These are phyloP conservation scores for Pestalotiopsis sp. DNA, from an alignment of 2,329 filamentous ascomycete genomes.

Conservation along the genomic window DNA sequence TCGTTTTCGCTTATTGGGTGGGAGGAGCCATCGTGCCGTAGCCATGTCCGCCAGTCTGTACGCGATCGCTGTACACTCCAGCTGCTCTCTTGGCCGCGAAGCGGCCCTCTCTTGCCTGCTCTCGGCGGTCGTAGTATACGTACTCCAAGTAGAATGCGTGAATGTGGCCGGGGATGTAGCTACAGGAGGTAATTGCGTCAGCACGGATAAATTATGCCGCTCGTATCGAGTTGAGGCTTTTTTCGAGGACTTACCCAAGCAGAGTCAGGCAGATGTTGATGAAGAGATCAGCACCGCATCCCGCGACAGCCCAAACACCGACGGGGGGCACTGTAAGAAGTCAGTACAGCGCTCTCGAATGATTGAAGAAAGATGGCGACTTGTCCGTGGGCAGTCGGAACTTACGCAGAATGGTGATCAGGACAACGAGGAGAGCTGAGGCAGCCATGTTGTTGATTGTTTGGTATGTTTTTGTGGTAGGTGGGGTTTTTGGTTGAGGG, in stretches of 20 bases:
- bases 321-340: slow-evolving; percentile 59
- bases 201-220: neutral
- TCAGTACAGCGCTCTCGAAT: neutral
- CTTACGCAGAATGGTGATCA: slow-evolving; percentile 56
- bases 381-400: neutral
- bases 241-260: slow-evolving; percentile 50
- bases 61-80: slow-evolving; percentile 69
- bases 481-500: neutral
- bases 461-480: neutral
- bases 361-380: neutral
- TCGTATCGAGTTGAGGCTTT: neutral
- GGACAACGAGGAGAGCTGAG: slow-evolving; percentile 48
- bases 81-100: slow-evolving; percentile 57
- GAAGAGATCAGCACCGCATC: slow-evolving; percentile 64
- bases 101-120: slow-evolving; percentile 60
- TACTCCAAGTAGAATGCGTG: slow-evolving; percentile 83
- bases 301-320: slow-evolving; percentile 63
- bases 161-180: slow-evolving; percentile 76
- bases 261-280: slow-evolving; percentile 69
- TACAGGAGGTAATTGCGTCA: slow-evolving; percentile 26
- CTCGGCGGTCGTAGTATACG: slow-evolving; percentile 75
- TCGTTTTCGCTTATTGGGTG: slow-evolving; percentile 15
- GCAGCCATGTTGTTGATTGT: slow-evolving; percentile 45
- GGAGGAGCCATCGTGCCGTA: slow-evolving; percentile 53
- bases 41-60: slow-evolving; percentile 71